Percentiles rank a stretch among this genome's conserved stretches.
These are phyloP conservation scores for Mortierella sp. DNA, from an alignment of 371 early-diverging fungal genomes.

Conservation along the genomic window DNA sequence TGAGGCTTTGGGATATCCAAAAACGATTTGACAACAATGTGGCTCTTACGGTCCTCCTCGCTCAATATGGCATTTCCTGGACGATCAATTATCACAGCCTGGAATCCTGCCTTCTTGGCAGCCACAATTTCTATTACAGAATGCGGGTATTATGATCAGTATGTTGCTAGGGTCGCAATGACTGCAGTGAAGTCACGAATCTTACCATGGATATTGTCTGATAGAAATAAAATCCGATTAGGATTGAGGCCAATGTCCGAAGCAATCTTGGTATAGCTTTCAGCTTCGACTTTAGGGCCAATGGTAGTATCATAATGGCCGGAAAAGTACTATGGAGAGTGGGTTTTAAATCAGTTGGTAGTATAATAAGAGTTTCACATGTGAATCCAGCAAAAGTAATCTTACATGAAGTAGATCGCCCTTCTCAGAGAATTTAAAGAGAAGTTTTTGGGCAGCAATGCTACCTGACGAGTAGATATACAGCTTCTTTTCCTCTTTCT, in stretches of 20 bases:
- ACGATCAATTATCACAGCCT: constrained; percentile 78
- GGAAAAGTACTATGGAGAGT: constrained; percentile 67
- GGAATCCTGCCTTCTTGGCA: constrained; percentile 80
- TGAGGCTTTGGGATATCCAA: constrained; percentile 47
- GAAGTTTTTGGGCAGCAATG: constrained; percentile 90
- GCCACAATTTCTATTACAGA: constrained; percentile 79
- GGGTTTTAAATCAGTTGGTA: background rate
- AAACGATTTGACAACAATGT: constrained; percentile 47
- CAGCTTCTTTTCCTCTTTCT: constrained; percentile 67
- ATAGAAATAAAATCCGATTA: constrained; percentile 79
- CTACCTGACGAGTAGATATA: constrained; percentile 97
- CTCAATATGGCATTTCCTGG: constrained; percentile 81
- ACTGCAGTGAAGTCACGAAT: background rate
- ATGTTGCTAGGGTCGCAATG: background rate
- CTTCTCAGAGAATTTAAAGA: constrained; percentile 85
- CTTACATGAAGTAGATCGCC: constrained; percentile 83
- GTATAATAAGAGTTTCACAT: background rate
- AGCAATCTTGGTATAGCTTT: constrained; percentile 83
- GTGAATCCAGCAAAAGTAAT: background rate
- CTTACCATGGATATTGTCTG: constrained; percentile 87
- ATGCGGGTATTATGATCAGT: background rate
- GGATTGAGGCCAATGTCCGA: constrained; percentile 71
- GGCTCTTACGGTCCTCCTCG: constrained; percentile 23
- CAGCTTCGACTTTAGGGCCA: constrained; percentile 79
- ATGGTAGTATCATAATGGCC: constrained; percentile 93